Base-by-base conservation (phyloP, 208 protist species). In the Trypanosoma grayi region DNA sequence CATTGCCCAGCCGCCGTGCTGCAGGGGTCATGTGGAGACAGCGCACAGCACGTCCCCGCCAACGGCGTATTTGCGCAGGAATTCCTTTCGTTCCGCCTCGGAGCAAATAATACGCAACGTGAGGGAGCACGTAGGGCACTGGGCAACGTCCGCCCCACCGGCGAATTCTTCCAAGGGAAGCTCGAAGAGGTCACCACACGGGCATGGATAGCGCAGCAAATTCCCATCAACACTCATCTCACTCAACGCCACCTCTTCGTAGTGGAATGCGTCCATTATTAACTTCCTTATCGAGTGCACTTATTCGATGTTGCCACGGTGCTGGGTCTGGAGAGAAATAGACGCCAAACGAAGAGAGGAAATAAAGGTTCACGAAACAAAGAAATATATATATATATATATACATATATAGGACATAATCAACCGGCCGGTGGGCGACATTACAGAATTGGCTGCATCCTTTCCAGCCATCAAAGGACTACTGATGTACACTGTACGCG, bases 161-260 rank as follows among this genome's bases (percentile, higher is more conserved):
- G 78, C 60, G 66, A 96, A 90, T 27, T 94, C 87, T 5, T 77
- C 67, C 1, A 96, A 59, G 3, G 70, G 57, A 25, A 97, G 83
- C 57, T 93, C 85, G 54, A 97, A 97, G 20, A 94, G 66, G 59
- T 97, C 92, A 8, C 92, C 92, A 54, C 92, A 97, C 5, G 92
- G 92, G 65, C 92, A 97, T 0, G 92, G 90, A 50, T 90, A 97
- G 25, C 74, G 77, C 45, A 97, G 74, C 40, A 74, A 66, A 11
- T 62, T 73, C 53, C 80, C 78, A 39, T 96, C 87, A 14, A 93
- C 48, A 40, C 55, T 73, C 84, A 97, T 93, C 33, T 96, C 86
- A 18, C 56, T 70, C 51, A 97, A 74, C 36, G 58, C 27, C 16
- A 97, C 88, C 57, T 95, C 86, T 52, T 97, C 90, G 65, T 97